A percentile compares a stretch with the other conserved stretches of the same genome.
phyloP scores from a whole-genome alignment of 768 basidiomycete species.

The Tulasnella sp. region DNA sequence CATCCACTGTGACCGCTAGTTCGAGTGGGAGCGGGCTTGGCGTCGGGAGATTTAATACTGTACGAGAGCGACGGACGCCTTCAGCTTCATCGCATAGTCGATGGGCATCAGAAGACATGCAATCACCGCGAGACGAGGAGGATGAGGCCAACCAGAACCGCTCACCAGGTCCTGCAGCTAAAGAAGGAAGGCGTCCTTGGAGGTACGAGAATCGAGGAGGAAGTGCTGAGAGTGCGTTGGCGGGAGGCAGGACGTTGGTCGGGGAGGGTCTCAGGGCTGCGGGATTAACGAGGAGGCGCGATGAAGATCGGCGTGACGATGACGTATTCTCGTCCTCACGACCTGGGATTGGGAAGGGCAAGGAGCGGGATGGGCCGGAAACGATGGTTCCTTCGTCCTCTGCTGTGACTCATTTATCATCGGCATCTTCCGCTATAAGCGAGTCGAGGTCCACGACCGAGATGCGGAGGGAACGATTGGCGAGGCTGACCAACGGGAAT shows the following conservation, averaged over 20 bases:
- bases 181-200: background rate
- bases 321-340: slow-evolving; percentile 15
- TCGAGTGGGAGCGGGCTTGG: background rate
- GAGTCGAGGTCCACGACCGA: slow-evolving; percentile 1
- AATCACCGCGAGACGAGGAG: slow-evolving; percentile 1
- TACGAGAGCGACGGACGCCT: slow-evolving; percentile 1
- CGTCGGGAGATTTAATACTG: background rate
- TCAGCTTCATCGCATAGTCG: background rate
- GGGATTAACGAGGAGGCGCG: slow-evolving; percentile 37
- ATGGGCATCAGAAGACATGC: slow-evolving; percentile 2
- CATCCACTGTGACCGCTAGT: background rate
- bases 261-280: slow-evolving; percentile 63
- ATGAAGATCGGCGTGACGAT: background rate
- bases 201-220: slow-evolving; percentile 52
- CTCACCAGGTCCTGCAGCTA: background rate
- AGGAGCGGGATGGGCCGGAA: slow-evolving; percentile 19
- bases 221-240: slow-evolving; percentile 57
- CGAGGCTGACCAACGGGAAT: background rate
- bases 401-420: background rate
- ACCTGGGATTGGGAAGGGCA: slow-evolving; percentile 20
- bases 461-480: slow-evolving; percentile 9
- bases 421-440: slow-evolving; percentile 4
- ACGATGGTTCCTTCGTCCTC: background rate
- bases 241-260: slow-evolving; percentile 43
- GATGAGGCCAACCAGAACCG: background rate